Percentiles rank a stretch among this genome's conserved stretches.
phyloP scores from a whole-genome alignment of 257 asterid species.

The Petrea volubilis region DNA sequence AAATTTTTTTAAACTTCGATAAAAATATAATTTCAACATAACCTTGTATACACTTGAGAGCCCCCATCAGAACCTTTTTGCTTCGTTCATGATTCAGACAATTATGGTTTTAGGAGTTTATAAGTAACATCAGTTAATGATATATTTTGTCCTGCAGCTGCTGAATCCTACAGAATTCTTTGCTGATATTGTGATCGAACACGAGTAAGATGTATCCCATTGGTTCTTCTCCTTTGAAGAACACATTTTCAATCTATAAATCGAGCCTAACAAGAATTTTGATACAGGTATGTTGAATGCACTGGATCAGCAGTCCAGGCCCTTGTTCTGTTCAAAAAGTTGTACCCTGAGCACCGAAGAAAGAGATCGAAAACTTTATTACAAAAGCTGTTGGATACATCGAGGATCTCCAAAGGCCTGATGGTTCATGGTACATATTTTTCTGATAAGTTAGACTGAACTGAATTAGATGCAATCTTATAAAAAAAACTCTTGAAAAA shows the following conservation, averaged over 20 bases:
- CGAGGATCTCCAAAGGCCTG: constrained; percentile 48
- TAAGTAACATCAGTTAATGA: no score
- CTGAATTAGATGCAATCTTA: no score
- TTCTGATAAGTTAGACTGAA: background rate
- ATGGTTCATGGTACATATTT: constrained; percentile 61
- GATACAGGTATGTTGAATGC: constrained; percentile 71
- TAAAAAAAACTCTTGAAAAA: no score
- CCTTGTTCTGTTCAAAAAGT: constrained; percentile 50
- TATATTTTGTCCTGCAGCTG: constrained; percentile 22
- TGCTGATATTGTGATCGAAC: constrained; percentile 35
- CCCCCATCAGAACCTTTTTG: no score
- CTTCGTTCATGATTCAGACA: no score
- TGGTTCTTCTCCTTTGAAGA: background rate
- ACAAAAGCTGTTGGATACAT: constrained; percentile 38
- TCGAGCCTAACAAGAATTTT: background rate
- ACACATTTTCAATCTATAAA: background rate
- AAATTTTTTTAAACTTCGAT: no score
- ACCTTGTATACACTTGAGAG: no score
- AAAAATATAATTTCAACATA: no score
- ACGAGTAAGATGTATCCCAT: no score
- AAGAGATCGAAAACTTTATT: constrained; percentile 49
- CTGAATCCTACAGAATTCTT: constrained; percentile 64
- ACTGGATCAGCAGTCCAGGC: constrained; percentile 83
- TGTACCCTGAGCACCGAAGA: constrained; percentile 58
- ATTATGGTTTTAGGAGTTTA: no score